A percentile compares a stretch with the other conserved stretches of the same genome.
These are phyloP conservation scores for Pouteria campechiana DNA, from an alignment of 179 eudicot genomes.

Conservation along the genomic window DNA sequence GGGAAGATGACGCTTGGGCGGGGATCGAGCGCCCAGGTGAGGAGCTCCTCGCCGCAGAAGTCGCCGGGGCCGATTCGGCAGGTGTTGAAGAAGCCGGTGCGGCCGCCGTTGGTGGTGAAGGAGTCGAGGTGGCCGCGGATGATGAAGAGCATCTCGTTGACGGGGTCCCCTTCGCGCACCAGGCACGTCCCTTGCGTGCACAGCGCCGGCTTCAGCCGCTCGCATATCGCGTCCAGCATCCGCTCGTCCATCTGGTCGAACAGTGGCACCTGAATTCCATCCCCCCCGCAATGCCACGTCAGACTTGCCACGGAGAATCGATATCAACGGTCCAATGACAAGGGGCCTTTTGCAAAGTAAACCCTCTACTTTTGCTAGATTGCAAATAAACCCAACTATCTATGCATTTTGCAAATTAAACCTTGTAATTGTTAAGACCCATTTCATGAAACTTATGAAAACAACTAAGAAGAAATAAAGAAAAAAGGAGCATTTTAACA, in stretches of 20 bases:
- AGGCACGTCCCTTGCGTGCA: slow-evolving; percentile 39
- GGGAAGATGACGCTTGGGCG: slow-evolving; percentile 37
- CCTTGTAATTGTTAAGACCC: no score
- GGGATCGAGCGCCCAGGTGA: slow-evolving; percentile 53
- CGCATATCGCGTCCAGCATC: slow-evolving; percentile 52
- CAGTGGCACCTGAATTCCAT: slow-evolving; percentile 28
- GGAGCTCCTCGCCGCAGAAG: slow-evolving; percentile 56
- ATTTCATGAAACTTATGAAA: no score
- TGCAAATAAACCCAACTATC: no score
- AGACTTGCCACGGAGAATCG: no score
- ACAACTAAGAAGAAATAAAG: no score
- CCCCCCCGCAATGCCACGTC: not conserved
- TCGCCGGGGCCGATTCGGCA: slow-evolving; percentile 44
- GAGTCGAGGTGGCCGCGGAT: slow-evolving; percentile 56
- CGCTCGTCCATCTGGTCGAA: slow-evolving; percentile 49
- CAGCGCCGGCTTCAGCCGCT: slow-evolving; percentile 42
- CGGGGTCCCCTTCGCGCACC: slow-evolving; percentile 50
- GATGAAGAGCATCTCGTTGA: slow-evolving; percentile 45
- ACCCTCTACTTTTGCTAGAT: no score
- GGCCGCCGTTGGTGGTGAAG: slow-evolving; percentile 48
- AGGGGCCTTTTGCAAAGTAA: no score
- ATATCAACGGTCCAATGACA: no score
- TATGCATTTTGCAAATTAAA: no score
- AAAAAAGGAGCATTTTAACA: no score
- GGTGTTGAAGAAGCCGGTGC: slow-evolving; percentile 50